Evolutionary conservation across 106 monocot genomes (phyloP), one percentile per base, ranked within the genome.

Genomic region (Apostasia ramifera): DNA sequence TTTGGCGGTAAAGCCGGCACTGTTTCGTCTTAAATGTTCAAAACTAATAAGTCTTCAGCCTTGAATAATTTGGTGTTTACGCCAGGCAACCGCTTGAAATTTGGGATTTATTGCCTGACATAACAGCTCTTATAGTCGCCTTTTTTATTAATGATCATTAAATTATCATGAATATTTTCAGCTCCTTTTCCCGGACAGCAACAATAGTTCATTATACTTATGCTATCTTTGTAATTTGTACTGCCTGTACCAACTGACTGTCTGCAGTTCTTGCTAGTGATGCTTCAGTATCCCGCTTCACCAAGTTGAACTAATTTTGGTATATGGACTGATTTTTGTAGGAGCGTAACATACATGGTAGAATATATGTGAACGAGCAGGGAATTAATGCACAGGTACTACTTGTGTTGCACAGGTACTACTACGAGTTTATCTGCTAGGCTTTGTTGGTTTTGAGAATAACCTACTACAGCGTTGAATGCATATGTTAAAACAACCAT

Each of bases 321-420:
- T 26, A 26, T 26, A 26, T 8, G 50, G 50, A 50, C 44, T 62
- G 39, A 11, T 70, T 62, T 60, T 80, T 12, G 6, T 80, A 91
- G 91, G 91, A 78, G 38, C 84, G 63, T 73, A 80, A 91, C 49
- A 78, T 91, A 70, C 80, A 78, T 78, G 91, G 91, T 45, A 79
- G 91, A 26, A 87, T 91, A 80, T 91, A 91, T 66, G 53, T 91
- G 50, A 91, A 84, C 59, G 91, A 85, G 59, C 87, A 91, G 71
- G 91, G 91, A 10, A 91, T 91, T 52, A 91, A 87, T 77, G 91
- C 91, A 67, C 91, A 91, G 84, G 87, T 85, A 76, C 56, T 2
- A 6, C 12, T 59, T 45, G 45, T 59, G 43, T 37, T 59, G 45
- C 38, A 44, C 68, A 11, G n/a, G 3, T 43, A 47, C 0, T 26